Evolutionary conservation across 106 monocot genomes (phyloP), one percentile per base, ranked within the genome.

Genomic region (Cymbidium sinense): DNA sequence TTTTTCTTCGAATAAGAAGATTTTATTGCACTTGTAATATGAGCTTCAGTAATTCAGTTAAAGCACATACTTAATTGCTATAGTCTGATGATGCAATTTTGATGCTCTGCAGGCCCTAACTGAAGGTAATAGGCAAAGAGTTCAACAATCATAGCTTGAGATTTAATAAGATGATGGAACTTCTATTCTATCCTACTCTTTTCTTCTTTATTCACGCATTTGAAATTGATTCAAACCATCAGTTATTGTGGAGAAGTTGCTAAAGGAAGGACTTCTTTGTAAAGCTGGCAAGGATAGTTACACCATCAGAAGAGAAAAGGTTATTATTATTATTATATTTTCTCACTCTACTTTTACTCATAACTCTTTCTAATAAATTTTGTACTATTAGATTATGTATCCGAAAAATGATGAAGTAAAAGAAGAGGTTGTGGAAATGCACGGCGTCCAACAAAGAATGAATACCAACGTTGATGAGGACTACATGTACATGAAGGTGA

Each of bases 401-500:
- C 7, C 83, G 13, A 77, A 77, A 9, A 33, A 23, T 11, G 36
- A 43, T 70, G 44, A 44, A 75, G 84, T 90, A 51, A 94, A 95
- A 79, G 81, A 92, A 83, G 99, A 99, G 80, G 73, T 21, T n/a
- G 37, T 78, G 27, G 82, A 87, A 37, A 86, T 87, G 87, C 80
- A 81, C 67, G 84, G 79, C 11, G 37, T 61, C 36, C 51, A 64
- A 61, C 76, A 78, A 5, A 19, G 77, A 23, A 83, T 75, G 76
- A 79, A 76, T 74, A 73, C 77, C 69, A 72, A 75, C 43, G 85
- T 82, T 43, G 77, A 36, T 28, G 1, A 23, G n/a, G 89, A 92
- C 72, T 78, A 78, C 58, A 83, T 99, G 85, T 98, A 98, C 64
- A 94, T 89, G 88, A 99, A 99, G 90, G 98, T 99, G n/a, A 75